Conservation (phyloP, 2,329 filamentous ascomycete species). For the Xylaria digitata region DNA sequence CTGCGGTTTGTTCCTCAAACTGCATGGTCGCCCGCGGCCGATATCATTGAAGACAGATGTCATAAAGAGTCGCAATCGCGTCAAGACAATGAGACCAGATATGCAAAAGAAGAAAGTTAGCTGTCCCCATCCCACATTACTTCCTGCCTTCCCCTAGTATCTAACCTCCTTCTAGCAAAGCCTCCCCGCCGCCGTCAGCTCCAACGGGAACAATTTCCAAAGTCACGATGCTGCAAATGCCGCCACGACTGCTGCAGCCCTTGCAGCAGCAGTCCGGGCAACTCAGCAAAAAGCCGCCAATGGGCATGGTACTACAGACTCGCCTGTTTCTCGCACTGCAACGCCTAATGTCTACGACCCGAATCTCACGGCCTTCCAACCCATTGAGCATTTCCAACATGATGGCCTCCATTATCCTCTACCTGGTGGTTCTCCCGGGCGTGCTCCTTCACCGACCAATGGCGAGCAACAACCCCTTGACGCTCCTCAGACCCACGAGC, state of each 20-base stretch:
- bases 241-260: slow-evolving; percentile 65
- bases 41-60: slow-evolving; percentile 99
- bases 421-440: slow-evolving; percentile 65
- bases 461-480: slow-evolving; percentile 74
- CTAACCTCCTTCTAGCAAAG: slow-evolving; percentile 52
- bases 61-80: slow-evolving; percentile 98
- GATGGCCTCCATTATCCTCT: slow-evolving; percentile 63
- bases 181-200: slow-evolving; percentile 60
- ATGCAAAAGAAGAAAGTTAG: slow-evolving; percentile 81
- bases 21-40: slow-evolving; percentile 91
- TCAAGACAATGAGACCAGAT: slow-evolving; percentile 86
- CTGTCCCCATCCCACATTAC: slow-evolving; percentile 25
- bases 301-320: slow-evolving; percentile 76
- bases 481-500: slow-evolving; percentile 80
- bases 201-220: slow-evolving; percentile 70
- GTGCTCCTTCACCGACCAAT: slow-evolving; percentile 60
- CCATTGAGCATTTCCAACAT: slow-evolving; percentile 76
- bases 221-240: slow-evolving; percentile 66
- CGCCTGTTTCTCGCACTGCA: slow-evolving; percentile 81
- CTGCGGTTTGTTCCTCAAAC: slow-evolving; percentile 95
- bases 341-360: slow-evolving; percentile 81
- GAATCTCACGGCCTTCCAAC: slow-evolving; percentile 82
- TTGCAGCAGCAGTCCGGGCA: slow-evolving; percentile 63
- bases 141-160: slow-evolving; percentile 2
- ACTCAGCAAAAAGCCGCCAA: slow-evolving; percentile 77